phyloP scores from a whole-genome alignment of 2,329 filamentous ascomycete species.

The Penicillium griseofulvum region DNA sequence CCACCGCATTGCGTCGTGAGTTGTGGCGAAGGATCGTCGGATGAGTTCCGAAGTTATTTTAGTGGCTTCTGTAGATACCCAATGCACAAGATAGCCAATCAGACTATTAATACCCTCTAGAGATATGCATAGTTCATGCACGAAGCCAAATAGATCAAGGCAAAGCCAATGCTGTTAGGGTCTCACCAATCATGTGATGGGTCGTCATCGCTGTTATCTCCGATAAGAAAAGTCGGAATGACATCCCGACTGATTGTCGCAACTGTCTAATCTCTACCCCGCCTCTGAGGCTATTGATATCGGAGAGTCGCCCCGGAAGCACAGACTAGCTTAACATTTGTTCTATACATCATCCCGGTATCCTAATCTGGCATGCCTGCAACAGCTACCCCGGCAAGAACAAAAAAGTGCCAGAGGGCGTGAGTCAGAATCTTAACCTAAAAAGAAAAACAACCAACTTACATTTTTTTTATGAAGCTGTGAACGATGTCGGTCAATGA shows the following conservation, averaged over 20 bases:
- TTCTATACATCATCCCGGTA: neutral
- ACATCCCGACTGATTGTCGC: constrained; percentile 10
- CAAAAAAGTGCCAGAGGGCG: constrained; percentile 23
- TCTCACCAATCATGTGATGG: constrained; percentile 1
- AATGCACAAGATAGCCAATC: neutral
- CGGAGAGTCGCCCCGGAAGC: constrained; percentile 14
- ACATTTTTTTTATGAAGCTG: constrained; percentile 14
- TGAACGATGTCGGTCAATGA: constrained; percentile 29
- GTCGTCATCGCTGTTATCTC: neutral
- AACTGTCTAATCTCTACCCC: constrained; percentile 4
- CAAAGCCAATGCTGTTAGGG: neutral
- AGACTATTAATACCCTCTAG: neutral
- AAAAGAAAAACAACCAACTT: neutral
- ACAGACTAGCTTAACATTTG: neutral
- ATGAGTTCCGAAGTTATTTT: neutral
- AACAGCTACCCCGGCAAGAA: constrained; percentile 8
- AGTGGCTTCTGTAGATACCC: neutral
- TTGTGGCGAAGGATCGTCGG: constrained; percentile 51
- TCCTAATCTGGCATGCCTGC: constrained; percentile 14
- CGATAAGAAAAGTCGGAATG: constrained; percentile 21
- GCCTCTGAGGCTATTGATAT: constrained; percentile 11
- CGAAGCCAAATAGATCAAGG: neutral
- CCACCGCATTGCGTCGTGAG: constrained; percentile 64
- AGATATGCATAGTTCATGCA: neutral
- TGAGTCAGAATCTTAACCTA: constrained; percentile 7